phyloP scores from a whole-genome alignment of 1,284 basidiomycete species.

The Microbotryum lychnidis-dioicae region DNA sequence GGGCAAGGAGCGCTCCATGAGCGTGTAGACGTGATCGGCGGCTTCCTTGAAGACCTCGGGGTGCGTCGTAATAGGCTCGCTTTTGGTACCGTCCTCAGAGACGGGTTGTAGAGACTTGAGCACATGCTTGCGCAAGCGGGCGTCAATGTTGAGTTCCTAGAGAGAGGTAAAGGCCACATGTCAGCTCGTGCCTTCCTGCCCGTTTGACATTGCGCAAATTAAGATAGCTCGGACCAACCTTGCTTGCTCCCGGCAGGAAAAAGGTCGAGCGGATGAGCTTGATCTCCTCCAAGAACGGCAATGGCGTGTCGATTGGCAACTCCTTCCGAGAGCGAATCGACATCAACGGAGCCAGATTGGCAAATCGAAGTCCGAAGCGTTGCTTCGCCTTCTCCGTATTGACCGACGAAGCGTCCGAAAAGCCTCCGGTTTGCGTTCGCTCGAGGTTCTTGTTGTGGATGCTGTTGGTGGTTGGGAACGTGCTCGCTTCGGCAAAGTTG shows the following conservation, averaged over 20 bases:
- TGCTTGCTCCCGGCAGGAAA: conserved; percentile 10
- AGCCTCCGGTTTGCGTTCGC: neutral
- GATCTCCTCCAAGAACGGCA: conserved; percentile 18
- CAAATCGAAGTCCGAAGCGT: conserved; percentile 4
- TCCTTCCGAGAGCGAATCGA: conserved; percentile 10
- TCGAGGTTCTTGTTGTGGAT: neutral
- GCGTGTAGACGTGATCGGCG: conserved; percentile 8
- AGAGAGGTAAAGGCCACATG: no score
- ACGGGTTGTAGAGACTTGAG: conserved; percentile 8
- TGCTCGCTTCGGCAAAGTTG: neutral
- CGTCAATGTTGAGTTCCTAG: conserved; percentile 14
- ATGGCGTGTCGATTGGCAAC: conserved; percentile 5
- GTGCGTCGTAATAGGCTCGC: conserved; percentile 10
- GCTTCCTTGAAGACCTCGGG: conserved; percentile 19
- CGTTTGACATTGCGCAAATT: no score
- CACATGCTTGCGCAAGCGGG: conserved; percentile 8
- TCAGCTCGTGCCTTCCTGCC: no score
- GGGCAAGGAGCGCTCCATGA: conserved; percentile 16
- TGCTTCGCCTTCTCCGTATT: conserved; percentile 1
- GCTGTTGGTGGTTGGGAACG: conserved; percentile 1
- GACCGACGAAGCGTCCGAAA: neutral
- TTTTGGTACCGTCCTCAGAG: conserved; percentile 5
- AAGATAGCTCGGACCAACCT: neutral
- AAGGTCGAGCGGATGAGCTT: conserved; percentile 14
- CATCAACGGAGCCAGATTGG: conserved; percentile 5